Base-by-base conservation (phyloP, 768 basidiomycete species). In the Leccinum arenicola region DNA sequence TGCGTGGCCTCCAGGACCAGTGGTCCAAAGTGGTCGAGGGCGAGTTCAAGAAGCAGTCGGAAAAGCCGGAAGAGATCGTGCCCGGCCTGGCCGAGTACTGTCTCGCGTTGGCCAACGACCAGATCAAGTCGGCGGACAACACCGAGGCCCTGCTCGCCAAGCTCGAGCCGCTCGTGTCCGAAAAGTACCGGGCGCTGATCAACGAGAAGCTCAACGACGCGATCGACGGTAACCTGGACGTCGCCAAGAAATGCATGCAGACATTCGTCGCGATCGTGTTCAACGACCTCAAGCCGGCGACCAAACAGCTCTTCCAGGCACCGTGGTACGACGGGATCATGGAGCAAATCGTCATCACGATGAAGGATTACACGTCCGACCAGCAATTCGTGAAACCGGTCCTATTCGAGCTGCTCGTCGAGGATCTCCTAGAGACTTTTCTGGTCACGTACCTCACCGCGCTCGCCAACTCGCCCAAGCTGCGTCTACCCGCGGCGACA, bases 171-270 rank as follows among this genome's bases (percentile, higher is more conserved):
- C 84, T 98, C 51, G 95, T 98, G 5, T 93, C 91, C 9, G 88
- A 91, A 68, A 98, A 98, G 76, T 98, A 98, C 73, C 81, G 88
- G 48, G 80, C 77, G 14, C 80, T 84, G 6, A 96, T 98, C 67
- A 87, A 84, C 64, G 93, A 94, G 67, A 83, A 86, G 48, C 78
- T 98, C 54, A 98, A 97, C 77, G 91, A 96, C 63, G 95, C 95
- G 35, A 98, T 98, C 64, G 96, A 99, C 70, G 97, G 97, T 3
- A 98, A 95, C 74, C 84, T 98, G 62, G 97, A 99, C 73, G 93
- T 98, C 40, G 95, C 95, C 54, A 98, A 98, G 80, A 93, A 92
- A 72, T 98, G 95, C 78, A 94, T 91, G 21, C 91, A 96, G 66
- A 89, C 90, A 0, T 84, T 99, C 58, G 95, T 99, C 68, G 91